Evolutionary conservation across 2,329 filamentous ascomycete genomes (phyloP), one percentile per base, ranked within the genome.

Genomic region (Rhinocladiella similis): DNA sequence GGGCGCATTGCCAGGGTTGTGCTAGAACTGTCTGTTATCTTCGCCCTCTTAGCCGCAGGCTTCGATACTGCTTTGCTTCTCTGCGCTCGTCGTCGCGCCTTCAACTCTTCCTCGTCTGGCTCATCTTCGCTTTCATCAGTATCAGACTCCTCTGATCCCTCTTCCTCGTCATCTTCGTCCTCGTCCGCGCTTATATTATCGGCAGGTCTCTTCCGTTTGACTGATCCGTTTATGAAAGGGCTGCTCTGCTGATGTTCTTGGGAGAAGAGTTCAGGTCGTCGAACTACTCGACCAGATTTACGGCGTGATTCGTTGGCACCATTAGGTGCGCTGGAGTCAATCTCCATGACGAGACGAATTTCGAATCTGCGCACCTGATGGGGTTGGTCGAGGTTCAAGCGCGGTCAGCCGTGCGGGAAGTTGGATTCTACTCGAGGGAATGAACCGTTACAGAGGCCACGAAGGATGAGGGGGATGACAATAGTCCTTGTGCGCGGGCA

Each of bases 1-100:
- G 80, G 79, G 20, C 83, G 77, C 47, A 85, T 78, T 12, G 84
- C 82, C 48, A 87, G 72, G 59, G 75, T 78, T 43, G 69, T 74
- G 43, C 69, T 68, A 29, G 72, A 60, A 16, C 71, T 76, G 57
- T 79, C 77, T 49, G 77, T 76, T 25, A 80, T 80, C 69, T 81
- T 85, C 38, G 79, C 72, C 69, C 84, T 82, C 70, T 83, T 83
- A 22, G 76, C 69, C 16, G 76, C 74, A 39, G 70, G 66, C 65
- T 78, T 81, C 3, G 72, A 67, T 39, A 71, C 63, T 43, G 65
- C 64, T 56, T 71, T 59, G 16, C 54, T 70, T 62, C 71, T 68
- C 52, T 69, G 67, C 33, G 70, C 70, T 49, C 72, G 72, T 63
- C 67, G 71, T 57, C 69, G 70, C 58, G 77, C 77, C 57, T 73